Percentiles rank a stretch among this genome's conserved stretches.
Evolutionary conservation across 345 rosid species (phyloP).

Genomic region (Populus tremula): DNA sequence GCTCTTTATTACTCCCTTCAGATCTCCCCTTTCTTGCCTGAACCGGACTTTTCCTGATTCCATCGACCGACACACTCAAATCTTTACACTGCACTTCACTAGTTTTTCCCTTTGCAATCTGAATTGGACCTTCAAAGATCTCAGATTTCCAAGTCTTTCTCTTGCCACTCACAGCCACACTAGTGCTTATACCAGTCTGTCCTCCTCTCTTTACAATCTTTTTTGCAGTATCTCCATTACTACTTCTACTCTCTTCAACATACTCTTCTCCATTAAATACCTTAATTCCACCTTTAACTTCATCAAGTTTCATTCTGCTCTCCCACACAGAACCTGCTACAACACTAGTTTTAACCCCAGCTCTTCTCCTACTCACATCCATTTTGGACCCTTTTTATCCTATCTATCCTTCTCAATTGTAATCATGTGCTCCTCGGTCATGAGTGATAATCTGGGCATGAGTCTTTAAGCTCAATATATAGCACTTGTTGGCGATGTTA

Average conservation of each 20-base stretch:
- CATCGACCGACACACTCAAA: slow-evolving; percentile 31
- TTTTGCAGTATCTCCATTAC: slow-evolving; percentile 6
- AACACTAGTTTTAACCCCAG: slow-evolving; percentile 33
- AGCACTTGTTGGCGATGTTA: slow-evolving; percentile 30
- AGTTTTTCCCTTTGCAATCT: slow-evolving; percentile 33
- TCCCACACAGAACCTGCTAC: slow-evolving; percentile 82
- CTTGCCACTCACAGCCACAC: slow-evolving; percentile 42
- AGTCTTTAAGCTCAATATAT: slow-evolving; percentile 49
- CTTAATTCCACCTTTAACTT: slow-evolving; percentile 57
- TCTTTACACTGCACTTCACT: slow-evolving; percentile 22
- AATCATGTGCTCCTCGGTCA: slow-evolving; percentile 27
- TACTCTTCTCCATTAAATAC: slow-evolving; percentile 45
- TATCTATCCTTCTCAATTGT: slow-evolving; percentile 11
- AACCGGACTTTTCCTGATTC: slow-evolving; percentile 37
- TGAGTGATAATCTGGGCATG: slow-evolving; percentile 30
- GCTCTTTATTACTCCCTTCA: slow-evolving; percentile 19
- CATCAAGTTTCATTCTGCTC: slow-evolving; percentile 69
- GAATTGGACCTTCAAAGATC: slow-evolving; percentile 42
- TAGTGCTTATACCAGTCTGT: slow-evolving; percentile 9
- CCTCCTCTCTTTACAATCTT: slow-evolving; percentile 27
- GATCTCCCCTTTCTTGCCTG: slow-evolving; percentile 29
- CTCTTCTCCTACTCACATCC: slow-evolving; percentile 40
- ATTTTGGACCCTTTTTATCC: slow-evolving; percentile 10
- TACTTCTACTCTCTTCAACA: neutral
- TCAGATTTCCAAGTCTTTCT: slow-evolving; percentile 67